These are phyloP conservation scores for Brettanomyces anomalus DNA, from an alignment of 805 yeast species.

Conservation along the genomic window DNA sequence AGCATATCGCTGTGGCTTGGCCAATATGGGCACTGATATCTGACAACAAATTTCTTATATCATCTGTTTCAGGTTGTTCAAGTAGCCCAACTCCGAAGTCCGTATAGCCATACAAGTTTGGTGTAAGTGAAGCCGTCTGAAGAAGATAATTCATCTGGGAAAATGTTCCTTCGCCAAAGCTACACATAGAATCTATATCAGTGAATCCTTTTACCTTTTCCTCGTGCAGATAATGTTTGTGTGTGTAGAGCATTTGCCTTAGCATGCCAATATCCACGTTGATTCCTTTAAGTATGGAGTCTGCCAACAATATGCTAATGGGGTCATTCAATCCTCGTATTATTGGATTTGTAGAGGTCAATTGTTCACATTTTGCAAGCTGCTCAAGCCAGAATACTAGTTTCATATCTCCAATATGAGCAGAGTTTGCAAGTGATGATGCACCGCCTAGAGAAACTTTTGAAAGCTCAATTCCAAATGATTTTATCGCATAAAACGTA, in stretches of 20 bases:
- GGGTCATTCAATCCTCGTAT: slow-evolving; percentile 42
- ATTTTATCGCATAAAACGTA: slow-evolving; percentile 53
- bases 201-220: slow-evolving; percentile 33
- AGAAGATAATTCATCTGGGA: slow-evolving; percentile 66
- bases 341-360: slow-evolving; percentile 8
- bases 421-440: slow-evolving; percentile 15
- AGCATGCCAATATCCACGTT: slow-evolving; percentile 46
- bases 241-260: slow-evolving; percentile 50
- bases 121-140: slow-evolving; percentile 51
- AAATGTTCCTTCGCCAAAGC: slow-evolving; percentile 72
- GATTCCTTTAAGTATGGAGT: slow-evolving; percentile 39
- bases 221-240: slow-evolving; percentile 42
- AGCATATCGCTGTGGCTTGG: slow-evolving; percentile 67
- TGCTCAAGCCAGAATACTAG: slow-evolving; percentile 70
- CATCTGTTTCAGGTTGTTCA: slow-evolving; percentile 32
- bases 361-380: slow-evolving; percentile 36
- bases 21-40: slow-evolving; percentile 76
- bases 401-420: slow-evolving; percentile 39
- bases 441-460: slow-evolving; percentile 22
- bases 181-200: slow-evolving; percentile 49
- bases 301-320: slow-evolving; percentile 47
- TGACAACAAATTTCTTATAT: slow-evolving; percentile 28
- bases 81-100: slow-evolving; percentile 33
- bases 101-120: slow-evolving; percentile 45
- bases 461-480: slow-evolving; percentile 53